These are phyloP conservation scores for Corrigiola litoralis DNA, from an alignment of 179 eudicot genomes.

Conservation along the genomic window DNA sequence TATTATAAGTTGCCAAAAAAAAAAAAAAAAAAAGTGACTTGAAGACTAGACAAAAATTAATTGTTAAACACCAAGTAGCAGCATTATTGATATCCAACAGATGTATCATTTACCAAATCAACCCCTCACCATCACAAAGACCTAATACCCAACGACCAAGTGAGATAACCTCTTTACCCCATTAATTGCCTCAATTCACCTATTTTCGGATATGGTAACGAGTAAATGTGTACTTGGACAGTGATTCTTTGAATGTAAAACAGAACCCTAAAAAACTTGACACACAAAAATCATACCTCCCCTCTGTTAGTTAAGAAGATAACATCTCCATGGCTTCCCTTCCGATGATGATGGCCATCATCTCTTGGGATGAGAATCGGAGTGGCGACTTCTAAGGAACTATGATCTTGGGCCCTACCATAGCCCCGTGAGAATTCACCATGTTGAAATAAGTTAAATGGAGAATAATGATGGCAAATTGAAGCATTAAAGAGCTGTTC, in stretches of 20 bases:
- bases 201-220: too few relatives aligned
- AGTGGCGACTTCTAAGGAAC: constrained; percentile 92
- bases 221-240: background rate
- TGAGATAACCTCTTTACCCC: too few relatives aligned
- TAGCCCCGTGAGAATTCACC: constrained; percentile 79
- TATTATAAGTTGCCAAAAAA: background rate
- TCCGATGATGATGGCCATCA: constrained; percentile 81
- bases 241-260: background rate
- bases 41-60: background rate
- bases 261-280: background rate
- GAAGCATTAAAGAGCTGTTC: constrained; percentile 99
- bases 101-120: too few relatives aligned
- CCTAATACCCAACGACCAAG: too few relatives aligned
- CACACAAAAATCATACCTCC: constrained; percentile 53
- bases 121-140: too few relatives aligned
- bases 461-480: constrained; percentile 80
- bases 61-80: background rate
- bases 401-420: constrained; percentile 54
- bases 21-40: background rate
- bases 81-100: too few relatives aligned
- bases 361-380: constrained; percentile 80
- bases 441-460: constrained; percentile 72
- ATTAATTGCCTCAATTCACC: too few relatives aligned
- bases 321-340: constrained; percentile 92
- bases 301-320: constrained; percentile 89